phyloP scores from a whole-genome alignment of 441 rosid genomes.

The Isatis lusitanica region DNA sequence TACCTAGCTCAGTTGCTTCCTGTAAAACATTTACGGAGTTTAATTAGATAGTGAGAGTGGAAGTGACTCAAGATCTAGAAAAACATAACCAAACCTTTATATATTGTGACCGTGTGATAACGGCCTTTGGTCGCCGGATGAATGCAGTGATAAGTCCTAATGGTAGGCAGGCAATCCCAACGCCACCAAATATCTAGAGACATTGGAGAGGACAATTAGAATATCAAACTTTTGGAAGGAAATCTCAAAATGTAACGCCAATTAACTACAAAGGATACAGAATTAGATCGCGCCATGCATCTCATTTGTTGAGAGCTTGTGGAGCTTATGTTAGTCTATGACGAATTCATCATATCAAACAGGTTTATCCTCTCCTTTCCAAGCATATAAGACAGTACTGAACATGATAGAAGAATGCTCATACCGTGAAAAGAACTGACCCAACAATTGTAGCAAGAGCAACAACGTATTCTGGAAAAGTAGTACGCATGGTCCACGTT shows the following conservation, averaged over 20 bases:
- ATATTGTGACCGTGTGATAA: constrained; percentile 93
- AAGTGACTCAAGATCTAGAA: constrained; percentile 6
- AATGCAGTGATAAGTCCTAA: constrained; percentile 91
- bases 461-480: constrained; percentile 97
- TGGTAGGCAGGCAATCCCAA: constrained; percentile 93
- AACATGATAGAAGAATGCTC: constrained; percentile 29
- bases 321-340: constrained; percentile 8
- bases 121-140: constrained; percentile 95
- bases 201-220: constrained; percentile 9
- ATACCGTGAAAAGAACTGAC: constrained; percentile 94
- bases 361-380: not conserved
- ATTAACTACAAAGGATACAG: not conserved
- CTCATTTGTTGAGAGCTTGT: constrained; percentile 2
- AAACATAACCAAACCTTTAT: constrained; percentile 61
- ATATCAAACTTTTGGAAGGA: not conserved
- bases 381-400: not conserved
- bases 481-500: constrained; percentile 93
- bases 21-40: constrained; percentile 31
- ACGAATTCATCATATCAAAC: not conserved
- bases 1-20: constrained; percentile 99
- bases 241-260: not conserved
- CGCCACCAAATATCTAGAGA: constrained; percentile 94
- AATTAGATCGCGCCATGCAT: constrained; percentile 3
- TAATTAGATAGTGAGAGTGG: constrained; percentile 2
- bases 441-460: constrained; percentile 98